phyloP scores from a whole-genome alignment of 345 rosid genomes.

The Citrus reticulata region DNA sequence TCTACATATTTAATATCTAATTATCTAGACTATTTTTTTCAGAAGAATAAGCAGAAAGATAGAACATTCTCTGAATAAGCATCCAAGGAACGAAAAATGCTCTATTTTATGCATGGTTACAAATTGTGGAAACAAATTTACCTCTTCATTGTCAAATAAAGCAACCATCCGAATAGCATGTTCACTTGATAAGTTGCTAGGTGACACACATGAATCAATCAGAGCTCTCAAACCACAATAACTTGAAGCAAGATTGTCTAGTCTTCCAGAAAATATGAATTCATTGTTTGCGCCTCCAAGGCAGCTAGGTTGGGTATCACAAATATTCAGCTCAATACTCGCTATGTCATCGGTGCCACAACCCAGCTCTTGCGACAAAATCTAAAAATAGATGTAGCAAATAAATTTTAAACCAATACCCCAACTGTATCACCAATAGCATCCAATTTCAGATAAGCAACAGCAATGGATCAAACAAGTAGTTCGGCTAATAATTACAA shows the following conservation, averaged over 20 bases:
- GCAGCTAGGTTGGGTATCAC: conserved; percentile 97
- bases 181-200: conserved; percentile 52
- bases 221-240: conserved; percentile 89
- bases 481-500: not conserved
- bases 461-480: not conserved
- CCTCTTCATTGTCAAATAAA: conserved; percentile 97
- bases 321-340: conserved; percentile 82
- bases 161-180: conserved; percentile 81
- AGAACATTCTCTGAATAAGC: not conserved
- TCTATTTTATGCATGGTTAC: not conserved
- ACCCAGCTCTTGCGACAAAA: conserved; percentile 62
- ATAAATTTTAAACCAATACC: conserved; percentile 1
- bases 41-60: not conserved
- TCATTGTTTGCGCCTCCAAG: conserved; percentile 92
- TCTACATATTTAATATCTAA: not conserved
- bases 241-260: conserved; percentile 92
- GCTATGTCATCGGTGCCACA: conserved; percentile 67
- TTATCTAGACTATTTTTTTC: not conserved
- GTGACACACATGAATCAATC: conserved; percentile 64
- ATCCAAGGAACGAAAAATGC: conserved; percentile 7
- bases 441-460: not conserved
- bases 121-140: conserved; percentile 24
- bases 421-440: not conserved
- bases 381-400: conserved; percentile 38
- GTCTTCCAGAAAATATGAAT: conserved; percentile 91